Evolutionary conservation across 257 asterid genomes (phyloP).

Genomic region (Oldenlandia corymbosa): DNA sequence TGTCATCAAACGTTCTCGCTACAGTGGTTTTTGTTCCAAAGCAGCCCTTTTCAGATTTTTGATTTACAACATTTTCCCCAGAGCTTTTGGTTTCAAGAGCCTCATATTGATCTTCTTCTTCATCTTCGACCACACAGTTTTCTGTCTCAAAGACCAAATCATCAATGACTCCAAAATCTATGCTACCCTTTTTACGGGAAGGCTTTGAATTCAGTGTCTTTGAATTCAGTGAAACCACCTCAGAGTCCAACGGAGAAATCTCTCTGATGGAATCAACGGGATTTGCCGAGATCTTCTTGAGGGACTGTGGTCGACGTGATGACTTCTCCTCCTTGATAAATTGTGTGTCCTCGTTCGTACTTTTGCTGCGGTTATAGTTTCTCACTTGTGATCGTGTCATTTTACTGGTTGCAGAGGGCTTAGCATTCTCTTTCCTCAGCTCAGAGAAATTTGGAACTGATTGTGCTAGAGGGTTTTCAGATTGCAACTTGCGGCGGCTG

Average conservation of each 20-base stretch:
- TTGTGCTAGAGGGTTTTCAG: constrained; percentile 80
- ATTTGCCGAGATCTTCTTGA: constrained; percentile 54
- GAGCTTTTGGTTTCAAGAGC: constrained; percentile 18
- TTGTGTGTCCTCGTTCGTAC: constrained; percentile 46
- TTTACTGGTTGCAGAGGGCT: constrained; percentile 58
- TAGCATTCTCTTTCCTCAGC: constrained; percentile 72
- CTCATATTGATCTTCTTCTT: constrained; percentile 50
- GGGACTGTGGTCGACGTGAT: constrained; percentile 50
- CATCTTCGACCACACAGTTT: constrained; percentile 43
- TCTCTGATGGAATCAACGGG: constrained; percentile 45
- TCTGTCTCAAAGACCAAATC: constrained; percentile 46
- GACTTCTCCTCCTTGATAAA: constrained; percentile 64
- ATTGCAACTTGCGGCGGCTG: constrained; percentile 56
- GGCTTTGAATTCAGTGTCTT: constrained; percentile 45
- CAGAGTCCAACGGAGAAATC: constrained; percentile 37
- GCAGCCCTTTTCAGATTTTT: constrained; percentile 30
- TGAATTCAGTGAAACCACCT: constrained; percentile 39
- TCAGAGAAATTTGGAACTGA: constrained; percentile 91
- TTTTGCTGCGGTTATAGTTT: constrained; percentile 61
- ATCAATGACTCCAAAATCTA: constrained; percentile 44
- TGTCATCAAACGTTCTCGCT: constrained; percentile 40
- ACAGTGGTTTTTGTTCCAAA: constrained; percentile 71
- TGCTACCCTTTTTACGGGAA: constrained; percentile 60
- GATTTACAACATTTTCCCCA: constrained; percentile 24
- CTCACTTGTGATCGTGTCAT: constrained; percentile 51